Evolutionary conservation across 1,284 basidiomycete genomes (phyloP).

Genomic region (Volvariella surrecta): DNA sequence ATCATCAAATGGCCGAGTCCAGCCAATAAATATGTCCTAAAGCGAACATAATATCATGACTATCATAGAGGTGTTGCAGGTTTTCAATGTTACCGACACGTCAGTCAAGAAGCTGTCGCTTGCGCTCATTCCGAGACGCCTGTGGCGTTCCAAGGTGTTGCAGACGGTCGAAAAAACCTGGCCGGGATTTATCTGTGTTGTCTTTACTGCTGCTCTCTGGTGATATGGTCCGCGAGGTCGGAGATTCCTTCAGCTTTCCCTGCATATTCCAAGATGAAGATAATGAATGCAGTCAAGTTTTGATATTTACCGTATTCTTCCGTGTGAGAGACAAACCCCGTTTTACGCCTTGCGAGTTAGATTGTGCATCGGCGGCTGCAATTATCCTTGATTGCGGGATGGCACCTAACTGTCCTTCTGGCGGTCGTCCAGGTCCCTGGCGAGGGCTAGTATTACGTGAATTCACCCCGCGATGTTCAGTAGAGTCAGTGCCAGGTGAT

Average conservation of each 20-base stretch:
- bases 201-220: constrained; percentile 8
- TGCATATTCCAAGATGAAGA: not conserved
- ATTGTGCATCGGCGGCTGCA: not conserved
- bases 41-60: no score
- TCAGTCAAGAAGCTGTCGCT: constrained; percentile 27
- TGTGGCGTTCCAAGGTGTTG: constrained; percentile 25
- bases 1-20: no score
- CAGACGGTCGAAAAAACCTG: constrained; percentile 24
- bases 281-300: constrained; percentile 2
- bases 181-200: constrained; percentile 15
- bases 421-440: not conserved
- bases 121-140: constrained; percentile 23
- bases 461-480: not conserved
- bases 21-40: no score
- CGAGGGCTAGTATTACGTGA: not conserved
- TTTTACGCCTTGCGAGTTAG: constrained; percentile 16
- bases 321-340: constrained; percentile 31
- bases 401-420: not conserved
- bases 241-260: constrained; percentile 9
- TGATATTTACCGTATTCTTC: constrained; percentile 27
- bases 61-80: constrained; percentile 13
- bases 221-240: constrained; percentile 11
- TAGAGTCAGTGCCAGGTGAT: constrained; percentile 3
- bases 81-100: constrained; percentile 10
- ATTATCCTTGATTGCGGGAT: not conserved